phyloP scores from a whole-genome alignment of 208 protist genomes.

The Trypanosoma scelopori region DNA sequence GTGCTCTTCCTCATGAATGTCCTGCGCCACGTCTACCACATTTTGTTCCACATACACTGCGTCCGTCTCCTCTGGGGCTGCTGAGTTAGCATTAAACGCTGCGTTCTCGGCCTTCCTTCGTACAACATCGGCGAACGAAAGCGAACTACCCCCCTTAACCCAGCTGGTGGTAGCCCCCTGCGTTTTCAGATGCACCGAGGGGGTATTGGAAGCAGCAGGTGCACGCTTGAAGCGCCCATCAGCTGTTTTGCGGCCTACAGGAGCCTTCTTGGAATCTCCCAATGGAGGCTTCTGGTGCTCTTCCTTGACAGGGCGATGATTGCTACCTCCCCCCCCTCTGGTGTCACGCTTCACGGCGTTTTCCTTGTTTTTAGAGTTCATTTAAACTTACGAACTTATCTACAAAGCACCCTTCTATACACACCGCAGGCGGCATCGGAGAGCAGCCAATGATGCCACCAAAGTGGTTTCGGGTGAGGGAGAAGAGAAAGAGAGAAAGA shows the following conservation, averaged over 20 bases:
- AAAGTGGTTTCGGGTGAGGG: background rate
- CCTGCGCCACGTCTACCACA: constrained; percentile 19
- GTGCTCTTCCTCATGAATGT: constrained; percentile 20
- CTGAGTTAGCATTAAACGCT: constrained; percentile 14
- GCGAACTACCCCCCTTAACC: constrained; percentile 51
- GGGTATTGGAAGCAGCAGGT: constrained; percentile 23
- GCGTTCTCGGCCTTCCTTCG: constrained; percentile 31
- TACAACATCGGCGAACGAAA: constrained; percentile 67
- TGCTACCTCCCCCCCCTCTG: constrained; percentile 17
- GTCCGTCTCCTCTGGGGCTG: constrained; percentile 11
- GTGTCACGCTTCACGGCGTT: constrained; percentile 1
- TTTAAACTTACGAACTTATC: constrained; percentile 22
- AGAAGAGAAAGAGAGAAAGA: constrained; percentile 8
- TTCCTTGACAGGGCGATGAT: constrained; percentile 13
- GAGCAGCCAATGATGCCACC: background rate
- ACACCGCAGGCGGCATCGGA: background rate
- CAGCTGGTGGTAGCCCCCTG: constrained; percentile 44
- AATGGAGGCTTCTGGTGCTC: constrained; percentile 7
- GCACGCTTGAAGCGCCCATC: constrained; percentile 20
- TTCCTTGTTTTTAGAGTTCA: constrained; percentile 21
- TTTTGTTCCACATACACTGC: constrained; percentile 21
- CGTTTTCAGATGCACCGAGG: constrained; percentile 48
- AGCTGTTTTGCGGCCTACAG: constrained; percentile 16
- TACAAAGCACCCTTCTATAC: constrained; percentile 6
- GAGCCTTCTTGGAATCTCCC: constrained; percentile 14